Evolutionary conservation across 2,329 filamentous ascomycete genomes (phyloP).

Genomic region (Colletotrichum cereale): DNA sequence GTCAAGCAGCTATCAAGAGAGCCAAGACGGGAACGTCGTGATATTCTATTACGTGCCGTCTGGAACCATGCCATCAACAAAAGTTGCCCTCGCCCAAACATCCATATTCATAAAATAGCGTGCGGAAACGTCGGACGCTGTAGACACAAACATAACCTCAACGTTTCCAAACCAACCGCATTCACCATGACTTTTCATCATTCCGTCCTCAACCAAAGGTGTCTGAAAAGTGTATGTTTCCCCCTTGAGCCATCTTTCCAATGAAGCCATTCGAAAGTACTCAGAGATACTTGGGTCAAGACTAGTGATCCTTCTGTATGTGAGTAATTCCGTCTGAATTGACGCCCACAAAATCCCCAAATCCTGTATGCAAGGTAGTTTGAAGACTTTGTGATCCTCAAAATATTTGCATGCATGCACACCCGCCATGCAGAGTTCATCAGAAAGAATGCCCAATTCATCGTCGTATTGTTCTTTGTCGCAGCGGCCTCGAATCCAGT

Average conservation of each 20-base stretch:
- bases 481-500: no score
- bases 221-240: slow-evolving; percentile 10
- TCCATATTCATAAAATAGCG: slow-evolving; percentile 31
- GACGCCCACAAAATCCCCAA: slow-evolving; percentile 50
- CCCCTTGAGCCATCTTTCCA: slow-evolving; percentile 13
- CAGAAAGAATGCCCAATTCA: no score
- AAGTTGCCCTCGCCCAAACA: slow-evolving; percentile 39
- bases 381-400: accelerated
- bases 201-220: background rate
- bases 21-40: no score
- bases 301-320: slow-evolving; percentile 49
- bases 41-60: no score
- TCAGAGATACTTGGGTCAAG: slow-evolving; percentile 37
- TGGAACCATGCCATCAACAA: no score
- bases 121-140: slow-evolving; percentile 2
- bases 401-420: no score
- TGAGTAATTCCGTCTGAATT: slow-evolving; percentile 52
- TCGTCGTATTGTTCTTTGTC: no score
- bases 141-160: background rate
- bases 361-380: slow-evolving; percentile 7
- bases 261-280: background rate
- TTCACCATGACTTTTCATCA: background rate
- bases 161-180: background rate
- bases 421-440: no score
- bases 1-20: no score